phyloP scores from a whole-genome alignment of 805 yeast genomes.

The Sugiyamaella chiloensis region DNA sequence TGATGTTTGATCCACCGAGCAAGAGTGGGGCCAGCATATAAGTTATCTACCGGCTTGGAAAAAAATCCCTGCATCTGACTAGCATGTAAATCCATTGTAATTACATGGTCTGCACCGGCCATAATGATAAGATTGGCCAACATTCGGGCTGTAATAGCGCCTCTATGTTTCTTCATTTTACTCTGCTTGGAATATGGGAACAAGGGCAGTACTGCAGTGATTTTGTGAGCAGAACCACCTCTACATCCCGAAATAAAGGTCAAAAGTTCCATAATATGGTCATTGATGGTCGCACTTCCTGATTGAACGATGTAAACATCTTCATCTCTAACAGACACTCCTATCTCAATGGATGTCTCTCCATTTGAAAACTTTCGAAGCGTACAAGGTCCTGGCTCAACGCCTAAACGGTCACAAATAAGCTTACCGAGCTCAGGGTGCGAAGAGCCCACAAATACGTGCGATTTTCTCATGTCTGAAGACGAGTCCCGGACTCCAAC shows the following conservation, averaged over 20 bases:
- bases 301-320: slow-evolving; percentile 93
- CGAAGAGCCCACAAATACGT: slow-evolving; percentile 93
- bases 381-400: slow-evolving; percentile 89
- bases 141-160: slow-evolving; percentile 98
- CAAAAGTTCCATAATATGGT: slow-evolving; percentile 92
- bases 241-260: slow-evolving; percentile 93
- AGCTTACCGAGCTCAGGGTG: slow-evolving; percentile 91
- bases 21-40: slow-evolving; percentile 93
- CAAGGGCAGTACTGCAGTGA: slow-evolving; percentile 95
- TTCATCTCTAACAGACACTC: slow-evolving; percentile 93
- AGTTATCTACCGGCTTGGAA: slow-evolving; percentile 93
- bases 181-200: slow-evolving; percentile 97
- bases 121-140: slow-evolving; percentile 88
- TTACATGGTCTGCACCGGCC: slow-evolving; percentile 99
- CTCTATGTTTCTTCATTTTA: slow-evolving; percentile 98
- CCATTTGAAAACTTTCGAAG: slow-evolving; percentile 93
- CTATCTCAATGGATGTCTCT: slow-evolving; percentile 94
- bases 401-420: slow-evolving; percentile 88
- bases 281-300: slow-evolving; percentile 83
- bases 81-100: slow-evolving; percentile 94
- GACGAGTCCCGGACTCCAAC: slow-evolving; percentile 1
- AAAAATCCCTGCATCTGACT: slow-evolving; percentile 99
- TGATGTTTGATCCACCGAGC: slow-evolving; percentile 95
- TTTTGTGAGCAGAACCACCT: slow-evolving; percentile 97
- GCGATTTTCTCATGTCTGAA: slow-evolving; percentile 83